A percentile compares a stretch with the other conserved stretches of the same genome.
Conservation (phyloP, 257 asterid species). For the Nicotiana knightiana region DNA sequence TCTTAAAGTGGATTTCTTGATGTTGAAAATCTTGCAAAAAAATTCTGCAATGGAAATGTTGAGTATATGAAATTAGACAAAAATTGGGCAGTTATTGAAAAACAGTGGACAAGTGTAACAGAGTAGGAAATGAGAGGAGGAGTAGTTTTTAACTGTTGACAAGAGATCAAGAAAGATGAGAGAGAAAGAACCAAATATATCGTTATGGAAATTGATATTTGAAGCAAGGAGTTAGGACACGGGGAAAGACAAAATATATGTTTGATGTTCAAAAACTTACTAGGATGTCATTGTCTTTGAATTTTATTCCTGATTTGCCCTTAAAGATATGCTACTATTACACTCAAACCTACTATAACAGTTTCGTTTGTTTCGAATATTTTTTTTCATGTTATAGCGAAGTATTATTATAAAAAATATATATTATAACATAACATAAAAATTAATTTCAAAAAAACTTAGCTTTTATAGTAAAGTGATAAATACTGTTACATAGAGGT, state of each 20-base stretch:
- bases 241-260: background rate
- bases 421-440: too few relatives aligned
- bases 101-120: background rate
- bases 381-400: too few relatives aligned
- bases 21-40: background rate
- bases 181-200: background rate
- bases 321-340: too few relatives aligned
- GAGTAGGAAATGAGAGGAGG: background rate
- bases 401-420: too few relatives aligned
- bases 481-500: too few relatives aligned
- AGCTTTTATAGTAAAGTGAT: too few relatives aligned
- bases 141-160: background rate
- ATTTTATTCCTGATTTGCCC: background rate
- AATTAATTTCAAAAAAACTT: too few relatives aligned
- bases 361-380: too few relatives aligned
- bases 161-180: too few relatives aligned
- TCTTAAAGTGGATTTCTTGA: background rate
- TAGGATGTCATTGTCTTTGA: background rate
- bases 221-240: background rate
- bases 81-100: background rate
- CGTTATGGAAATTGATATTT: background rate
- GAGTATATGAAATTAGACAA: background rate
- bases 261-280: background rate
- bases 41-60: background rate
- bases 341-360: too few relatives aligned